These are phyloP conservation scores for Reticulascus tulasneorum DNA, from an alignment of 2,329 filamentous ascomycete species.

Conservation along the genomic window DNA sequence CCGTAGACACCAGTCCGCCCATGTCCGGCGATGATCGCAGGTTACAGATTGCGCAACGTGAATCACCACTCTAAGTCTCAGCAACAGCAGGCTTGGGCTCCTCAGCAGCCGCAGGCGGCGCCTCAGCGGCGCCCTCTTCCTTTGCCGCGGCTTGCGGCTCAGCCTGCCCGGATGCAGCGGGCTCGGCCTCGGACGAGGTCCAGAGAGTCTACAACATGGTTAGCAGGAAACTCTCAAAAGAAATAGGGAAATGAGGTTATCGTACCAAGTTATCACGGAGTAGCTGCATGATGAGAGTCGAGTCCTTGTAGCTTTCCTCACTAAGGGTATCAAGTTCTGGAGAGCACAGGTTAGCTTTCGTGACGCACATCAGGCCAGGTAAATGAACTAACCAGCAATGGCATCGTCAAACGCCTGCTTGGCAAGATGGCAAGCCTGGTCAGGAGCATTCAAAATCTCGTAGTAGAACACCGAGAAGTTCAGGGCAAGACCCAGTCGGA, in stretches of 20 bases:
- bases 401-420: conserved; percentile 96
- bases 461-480: conserved; percentile 99
- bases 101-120: conserved; percentile 40
- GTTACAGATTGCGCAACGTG: conserved; percentile 18
- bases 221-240: conserved; percentile 18
- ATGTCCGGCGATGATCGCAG: conserved; percentile 38
- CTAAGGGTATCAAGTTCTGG: conserved; percentile 91
- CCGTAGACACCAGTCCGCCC: conserved; percentile 60
- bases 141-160: conserved; percentile 51
- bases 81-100: conserved; percentile 72
- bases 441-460: conserved; percentile 97
- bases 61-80: conserved; percentile 42
- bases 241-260: conserved; percentile 9
- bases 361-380: neutral
- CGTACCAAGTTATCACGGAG: conserved; percentile 92
- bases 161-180: conserved; percentile 51
- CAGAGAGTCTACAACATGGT: conserved; percentile 76
- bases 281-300: conserved; percentile 97
- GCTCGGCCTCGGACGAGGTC: conserved; percentile 97
- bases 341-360: conserved; percentile 18
- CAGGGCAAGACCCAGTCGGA: conserved; percentile 84
- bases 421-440: conserved; percentile 96
- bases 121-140: conserved; percentile 12
- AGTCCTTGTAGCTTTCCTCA: conserved; percentile 99
- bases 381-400: conserved; percentile 63